Conservation (phyloP, 345 rosid species). For the Rhizophora mangle region DNA sequence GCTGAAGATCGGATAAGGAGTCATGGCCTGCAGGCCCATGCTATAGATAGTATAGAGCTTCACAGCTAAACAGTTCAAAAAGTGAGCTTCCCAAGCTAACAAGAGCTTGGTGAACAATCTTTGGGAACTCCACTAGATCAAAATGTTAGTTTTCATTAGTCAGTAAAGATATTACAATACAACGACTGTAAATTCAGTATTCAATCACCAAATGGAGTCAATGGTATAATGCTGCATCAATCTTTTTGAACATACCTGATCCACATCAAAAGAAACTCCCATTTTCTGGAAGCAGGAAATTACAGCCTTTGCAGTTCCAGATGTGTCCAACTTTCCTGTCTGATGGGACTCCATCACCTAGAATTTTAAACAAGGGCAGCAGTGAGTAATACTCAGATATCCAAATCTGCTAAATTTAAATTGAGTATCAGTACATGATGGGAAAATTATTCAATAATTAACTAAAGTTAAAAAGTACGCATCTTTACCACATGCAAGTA, state of each 20-base stretch:
- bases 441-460: too few relatives aligned
- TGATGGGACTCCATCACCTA: slow-evolving; percentile 99
- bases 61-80: neutral
- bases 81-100: neutral
- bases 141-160: too few relatives aligned
- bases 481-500: too few relatives aligned
- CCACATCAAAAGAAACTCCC: slow-evolving; percentile 79
- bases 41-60: too few relatives aligned
- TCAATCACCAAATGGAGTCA: too few relatives aligned
- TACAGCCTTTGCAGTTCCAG: slow-evolving; percentile 96
- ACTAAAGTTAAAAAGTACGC: too few relatives aligned
- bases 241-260: slow-evolving; percentile 42
- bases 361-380: slow-evolving; percentile 9
- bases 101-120: too few relatives aligned
- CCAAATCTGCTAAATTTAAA: neutral
- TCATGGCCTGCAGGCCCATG: neutral
- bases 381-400: neutral
- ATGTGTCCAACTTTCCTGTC: slow-evolving; percentile 79
- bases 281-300: slow-evolving; percentile 87
- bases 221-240: neutral
- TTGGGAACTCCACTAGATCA: too few relatives aligned
- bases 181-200: too few relatives aligned
- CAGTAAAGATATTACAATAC: too few relatives aligned
- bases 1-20: neutral
- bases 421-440: neutral